A percentile compares a stretch with the other conserved stretches of the same genome.
These are phyloP conservation scores for Candida montana DNA, from an alignment of 805 yeast genomes.

Conservation along the genomic window DNA sequence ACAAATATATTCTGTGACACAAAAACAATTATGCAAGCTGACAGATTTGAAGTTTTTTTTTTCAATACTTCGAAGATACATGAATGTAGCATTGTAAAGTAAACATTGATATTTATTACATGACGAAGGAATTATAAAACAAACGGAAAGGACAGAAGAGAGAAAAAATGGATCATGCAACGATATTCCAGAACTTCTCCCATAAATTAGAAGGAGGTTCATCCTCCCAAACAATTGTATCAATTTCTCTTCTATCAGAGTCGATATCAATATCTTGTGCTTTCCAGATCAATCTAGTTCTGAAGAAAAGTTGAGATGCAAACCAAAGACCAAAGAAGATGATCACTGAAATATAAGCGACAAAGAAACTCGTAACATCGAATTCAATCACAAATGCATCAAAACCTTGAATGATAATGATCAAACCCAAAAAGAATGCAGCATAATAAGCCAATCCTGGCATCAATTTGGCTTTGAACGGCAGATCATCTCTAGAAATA, in stretches of 20 bases:
- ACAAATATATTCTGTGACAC: too few species aligned
- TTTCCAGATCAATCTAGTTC: slow-evolving; percentile 40
- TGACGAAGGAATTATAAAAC: background rate
- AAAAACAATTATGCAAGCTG: background rate
- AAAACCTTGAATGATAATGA: slow-evolving; percentile 71
- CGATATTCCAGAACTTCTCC: slow-evolving; percentile 11
- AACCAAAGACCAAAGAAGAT: slow-evolving; percentile 52
- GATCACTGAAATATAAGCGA: slow-evolving; percentile 66
- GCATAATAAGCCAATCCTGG: slow-evolving; percentile 67
- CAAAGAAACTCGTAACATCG: slow-evolving; percentile 53
- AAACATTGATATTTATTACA: too few species aligned
- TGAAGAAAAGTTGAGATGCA: slow-evolving; percentile 47
- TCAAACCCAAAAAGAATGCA: slow-evolving; percentile 43
- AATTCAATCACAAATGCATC: slow-evolving; percentile 50
- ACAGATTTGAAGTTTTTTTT: slow-evolving; percentile 66
- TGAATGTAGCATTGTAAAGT: too few species aligned
- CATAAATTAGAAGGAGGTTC: slow-evolving; percentile 34
- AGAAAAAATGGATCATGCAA: slow-evolving; percentile 1
- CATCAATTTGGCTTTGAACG: slow-evolving; percentile 69
- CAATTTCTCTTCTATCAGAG: slow-evolving; percentile 59
- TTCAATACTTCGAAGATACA: background rate
- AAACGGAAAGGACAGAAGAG: background rate
- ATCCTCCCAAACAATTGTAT: slow-evolving; percentile 54
- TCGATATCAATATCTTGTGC: slow-evolving; percentile 62
- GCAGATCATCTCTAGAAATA: slow-evolving; percentile 61